Evolutionary conservation across 768 basidiomycete species (phyloP).

Genomic region (Pleurotus tuber-regium): DNA sequence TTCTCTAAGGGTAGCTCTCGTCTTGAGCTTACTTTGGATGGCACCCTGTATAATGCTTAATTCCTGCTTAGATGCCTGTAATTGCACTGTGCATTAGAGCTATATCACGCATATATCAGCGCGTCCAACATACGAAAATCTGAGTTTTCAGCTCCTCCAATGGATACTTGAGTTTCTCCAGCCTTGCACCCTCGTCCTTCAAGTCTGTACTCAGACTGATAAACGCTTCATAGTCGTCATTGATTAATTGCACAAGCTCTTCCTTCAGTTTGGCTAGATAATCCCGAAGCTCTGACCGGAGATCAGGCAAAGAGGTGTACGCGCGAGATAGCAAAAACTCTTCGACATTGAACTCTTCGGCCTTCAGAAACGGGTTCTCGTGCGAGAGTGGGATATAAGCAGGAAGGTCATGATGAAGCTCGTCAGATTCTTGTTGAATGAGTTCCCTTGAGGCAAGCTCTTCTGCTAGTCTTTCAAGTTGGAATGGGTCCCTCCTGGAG

Average conservation of each 20-base stretch:
- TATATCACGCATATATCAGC: not conserved
- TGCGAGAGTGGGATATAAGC: conserved; percentile 75
- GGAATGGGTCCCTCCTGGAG: conserved; percentile 48
- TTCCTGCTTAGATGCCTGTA: conserved; percentile 59
- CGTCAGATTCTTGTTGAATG: conserved; percentile 13
- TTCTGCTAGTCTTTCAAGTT: conserved; percentile 70
- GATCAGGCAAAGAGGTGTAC: conserved; percentile 82
- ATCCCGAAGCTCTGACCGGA: conserved; percentile 82
- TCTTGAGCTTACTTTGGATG: conserved; percentile 75
- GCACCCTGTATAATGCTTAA: conserved; percentile 67
- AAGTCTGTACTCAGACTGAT: conserved; percentile 94
- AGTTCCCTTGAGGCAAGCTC: conserved; percentile 62
- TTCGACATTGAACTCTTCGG: conserved; percentile 75
- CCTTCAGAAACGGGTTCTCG: conserved; percentile 67
- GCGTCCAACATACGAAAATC: conserved; percentile 55
- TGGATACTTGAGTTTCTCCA: conserved; percentile 68
- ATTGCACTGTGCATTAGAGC: not conserved
- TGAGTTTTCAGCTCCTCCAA: conserved; percentile 59
- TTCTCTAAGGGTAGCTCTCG: conserved; percentile 74
- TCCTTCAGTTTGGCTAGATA: conserved; percentile 85
- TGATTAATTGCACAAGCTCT: conserved; percentile 93
- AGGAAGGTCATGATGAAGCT: conserved; percentile 64
- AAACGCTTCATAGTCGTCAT: conserved; percentile 97
- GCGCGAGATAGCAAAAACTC: conserved; percentile 84
- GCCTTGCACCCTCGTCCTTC: conserved; percentile 74